Evolutionary conservation across 805 yeast species (phyloP), one percentile per base, ranked within the genome.

Genomic region (Lachancea cidri): DNA sequence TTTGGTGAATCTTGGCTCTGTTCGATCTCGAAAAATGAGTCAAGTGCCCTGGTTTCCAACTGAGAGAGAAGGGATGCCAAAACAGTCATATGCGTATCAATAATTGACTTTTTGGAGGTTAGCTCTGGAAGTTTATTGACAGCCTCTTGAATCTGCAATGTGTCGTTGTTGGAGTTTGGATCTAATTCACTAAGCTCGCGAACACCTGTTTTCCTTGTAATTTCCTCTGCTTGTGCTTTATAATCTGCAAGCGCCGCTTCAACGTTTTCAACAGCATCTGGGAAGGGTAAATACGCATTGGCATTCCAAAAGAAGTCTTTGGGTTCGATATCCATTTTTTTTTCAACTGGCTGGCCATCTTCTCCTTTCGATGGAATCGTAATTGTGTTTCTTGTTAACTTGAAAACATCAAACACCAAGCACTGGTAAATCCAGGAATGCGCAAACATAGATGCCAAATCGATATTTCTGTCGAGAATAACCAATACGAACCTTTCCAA

Each of bases 381-480:
- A 45, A 91, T 83, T 17, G 96, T 83, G 60, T 91, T 89, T 57
- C 95, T 76, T 49, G 81, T 76, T 53, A 93, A 71, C 39, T 77
- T 75, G 60, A 93, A 86, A 4, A 88, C 93, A 60, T 93, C 99
- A 55, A 89, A 85, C 15, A 93, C 93, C 77, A 93, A 81, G 55
- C 96, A 88, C 67, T 91, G 96, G 62, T 93, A 93, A 37, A 94
- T 89, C 97, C 98, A 91, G 9, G 97, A 86, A 65, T 93, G 99
- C 1, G 91, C 77, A 63, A 93, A 81, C 97, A 93, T 91, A 13
- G 95, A 83, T 2, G 93, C 82, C 46, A 93, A 71, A 64, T 93
- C 98, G 44, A 93, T 72, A 58, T 83, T 86, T 62, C 99, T 74
- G 65, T 93, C 99, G 34, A 93, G 65, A 31, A 93, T 63, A 24